Conservation (phyloP, 345 rosid genomes). For the Rhodamnia argentea region DNA sequence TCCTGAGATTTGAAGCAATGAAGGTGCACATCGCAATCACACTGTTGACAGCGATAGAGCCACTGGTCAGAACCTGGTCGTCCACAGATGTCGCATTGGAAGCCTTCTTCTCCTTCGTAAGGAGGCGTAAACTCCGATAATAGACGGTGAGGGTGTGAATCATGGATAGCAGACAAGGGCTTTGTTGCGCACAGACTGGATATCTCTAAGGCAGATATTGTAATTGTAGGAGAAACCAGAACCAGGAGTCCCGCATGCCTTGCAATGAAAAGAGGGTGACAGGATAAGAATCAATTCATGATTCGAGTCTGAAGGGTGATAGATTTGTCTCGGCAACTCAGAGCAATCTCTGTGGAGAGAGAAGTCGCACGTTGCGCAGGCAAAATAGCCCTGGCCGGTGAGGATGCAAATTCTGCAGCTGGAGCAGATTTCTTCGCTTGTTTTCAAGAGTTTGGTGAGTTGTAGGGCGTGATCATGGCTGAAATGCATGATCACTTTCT, state of each 20-base stretch:
- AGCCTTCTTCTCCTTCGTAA: neutral
- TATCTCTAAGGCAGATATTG: neutral
- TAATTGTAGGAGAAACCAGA: neutral
- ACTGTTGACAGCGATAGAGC: neutral
- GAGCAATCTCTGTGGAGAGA: neutral
- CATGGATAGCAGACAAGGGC: neutral
- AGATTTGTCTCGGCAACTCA: slow-evolving; percentile 1
- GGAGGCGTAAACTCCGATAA: neutral
- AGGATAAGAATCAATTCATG: neutral
- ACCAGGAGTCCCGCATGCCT: neutral
- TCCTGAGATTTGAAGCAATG: neutral
- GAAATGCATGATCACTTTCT: neutral
- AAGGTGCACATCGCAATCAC: neutral
- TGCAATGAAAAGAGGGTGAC: neutral
- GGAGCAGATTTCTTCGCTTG: neutral
- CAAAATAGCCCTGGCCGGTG: neutral
- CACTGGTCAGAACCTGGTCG: neutral
- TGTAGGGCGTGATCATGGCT: slow-evolving; percentile 1
- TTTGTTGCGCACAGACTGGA: neutral
- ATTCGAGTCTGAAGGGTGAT: neutral
- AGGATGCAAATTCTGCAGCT: neutral
- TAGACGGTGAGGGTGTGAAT: neutral
- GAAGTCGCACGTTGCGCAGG: neutral
- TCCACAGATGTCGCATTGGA: neutral
- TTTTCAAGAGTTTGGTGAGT: neutral